Evolutionary conservation across 140 eudicot genomes (phyloP), one percentile per base, ranked within the genome.

Genomic region (Flaveria floridana): DNA sequence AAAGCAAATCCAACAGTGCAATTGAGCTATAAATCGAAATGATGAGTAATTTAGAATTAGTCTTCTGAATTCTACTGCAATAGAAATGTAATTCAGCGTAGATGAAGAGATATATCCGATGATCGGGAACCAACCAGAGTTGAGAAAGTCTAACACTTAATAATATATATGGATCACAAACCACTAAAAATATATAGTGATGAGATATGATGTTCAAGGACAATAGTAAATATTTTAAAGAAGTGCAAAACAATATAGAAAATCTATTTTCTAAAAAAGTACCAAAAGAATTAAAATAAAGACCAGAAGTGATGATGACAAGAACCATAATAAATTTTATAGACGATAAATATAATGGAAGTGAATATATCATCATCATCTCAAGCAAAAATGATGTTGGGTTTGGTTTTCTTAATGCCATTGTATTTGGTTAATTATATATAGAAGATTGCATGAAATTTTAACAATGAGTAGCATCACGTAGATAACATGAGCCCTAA

Each of bases 81-180:
- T 44, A 11, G 50, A 44, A 7, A 44, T 44, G 50, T 44, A 34
- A 34, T 7, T 7, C 3, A 44, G 2, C 30, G 56, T 23, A 37
- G 23, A 23, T 42, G 56, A 68, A 26, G 71, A 69, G 59, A 67
- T 6, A 44, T 73, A 28, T 28, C 0, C 70, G 12, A 67, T 37
- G 50, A 70, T 65, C 52, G 79, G 39, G 51, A 0, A 51, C 61
- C 10, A 61, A 91, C 97, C 96, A 44, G 94, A 87, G 77, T 80
- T 64, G 79, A 91, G 97, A 67, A 91, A 91, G 42, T 84, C 83
- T 37, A 91, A 68, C 21, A 52, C 23, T n/a, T 14, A 52, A 15
- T 52, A 52, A 52, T n/a, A n/a, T 51, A 52, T n/a, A n/a, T 51
- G 19, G 15, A 4, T 6, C 19, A 52, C 30, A 26, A 52, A 14